A percentile compares a stretch with the other conserved stretches of the same genome.
Conservation (phyloP, 352 stramenopile genomes). For the Blastocystis sp. region DNA sequence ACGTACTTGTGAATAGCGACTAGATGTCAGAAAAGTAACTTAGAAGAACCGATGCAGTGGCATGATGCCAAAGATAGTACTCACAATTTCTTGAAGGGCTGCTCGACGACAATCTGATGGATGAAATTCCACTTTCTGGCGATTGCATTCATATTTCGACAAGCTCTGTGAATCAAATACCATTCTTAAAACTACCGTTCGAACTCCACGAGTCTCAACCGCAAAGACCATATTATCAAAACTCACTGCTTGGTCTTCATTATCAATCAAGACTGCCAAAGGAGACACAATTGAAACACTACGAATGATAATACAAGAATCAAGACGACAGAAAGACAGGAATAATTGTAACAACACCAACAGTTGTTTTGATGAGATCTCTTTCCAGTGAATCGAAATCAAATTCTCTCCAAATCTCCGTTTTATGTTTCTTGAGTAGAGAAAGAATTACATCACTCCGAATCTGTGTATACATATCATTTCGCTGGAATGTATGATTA, state of each 20-base stretch:
- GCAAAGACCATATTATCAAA: neutral
- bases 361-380: neutral
- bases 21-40: neutral
- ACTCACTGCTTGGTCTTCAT: neutral
- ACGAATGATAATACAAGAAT: neutral
- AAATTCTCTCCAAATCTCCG: slow-evolving; percentile 2
- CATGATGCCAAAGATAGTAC: slow-evolving; percentile 18
- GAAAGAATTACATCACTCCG: neutral
- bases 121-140: slow-evolving; percentile 32
- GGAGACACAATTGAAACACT: slow-evolving; percentile 11
- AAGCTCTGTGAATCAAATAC: neutral
- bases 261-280: slow-evolving; percentile 20
- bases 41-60: slow-evolving; percentile 1
- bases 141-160: slow-evolving; percentile 14
- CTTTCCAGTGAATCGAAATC: neutral
- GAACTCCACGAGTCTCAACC: slow-evolving; percentile 33
- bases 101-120: slow-evolving; percentile 15
- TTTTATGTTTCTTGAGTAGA: slow-evolving; percentile 1
- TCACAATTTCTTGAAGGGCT: neutral
- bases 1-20: neutral
- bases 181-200: neutral
- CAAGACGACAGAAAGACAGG: slow-evolving; percentile 27
- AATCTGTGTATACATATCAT: slow-evolving; percentile 3
- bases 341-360: slow-evolving; percentile 1
- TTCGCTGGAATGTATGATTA: neutral